Evolutionary conservation across 2,329 filamentous ascomycete genomes (phyloP).

Genomic region (Pseudocercospora pini-densiflorae): DNA sequence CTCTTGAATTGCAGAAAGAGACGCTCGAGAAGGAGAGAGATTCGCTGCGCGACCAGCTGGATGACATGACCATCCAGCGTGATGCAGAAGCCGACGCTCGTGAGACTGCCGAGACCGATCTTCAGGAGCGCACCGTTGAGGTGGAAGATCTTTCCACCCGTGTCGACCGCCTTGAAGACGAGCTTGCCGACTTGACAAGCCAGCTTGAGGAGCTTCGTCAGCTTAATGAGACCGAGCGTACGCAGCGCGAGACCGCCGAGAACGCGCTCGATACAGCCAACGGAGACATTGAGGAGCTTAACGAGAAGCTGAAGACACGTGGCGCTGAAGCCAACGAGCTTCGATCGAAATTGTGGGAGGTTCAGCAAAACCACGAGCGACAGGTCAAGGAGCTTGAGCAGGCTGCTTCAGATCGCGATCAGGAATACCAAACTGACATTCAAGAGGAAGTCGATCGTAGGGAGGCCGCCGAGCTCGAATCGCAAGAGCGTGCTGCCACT

Average conservation of each 20-base stretch:
- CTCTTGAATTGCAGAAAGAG: slow-evolving; percentile 45
- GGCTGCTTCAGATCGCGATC: slow-evolving; percentile 44
- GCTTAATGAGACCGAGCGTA: slow-evolving; percentile 47
- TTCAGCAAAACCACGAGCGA: slow-evolving; percentile 48
- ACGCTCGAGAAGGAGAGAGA: slow-evolving; percentile 45
- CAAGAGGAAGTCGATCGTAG: slow-evolving; percentile 45
- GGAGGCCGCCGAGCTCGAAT: slow-evolving; percentile 43
- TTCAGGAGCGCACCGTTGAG: slow-evolving; percentile 43
- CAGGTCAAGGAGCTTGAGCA: slow-evolving; percentile 46
- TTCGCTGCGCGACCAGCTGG: slow-evolving; percentile 38
- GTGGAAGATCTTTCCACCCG: slow-evolving; percentile 45
- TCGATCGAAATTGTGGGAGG: slow-evolving; percentile 52
- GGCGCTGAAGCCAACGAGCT: slow-evolving; percentile 54
- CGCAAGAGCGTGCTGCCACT: slow-evolving; percentile 40
- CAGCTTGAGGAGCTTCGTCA: slow-evolving; percentile 45
- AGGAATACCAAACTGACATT: slow-evolving; percentile 45
- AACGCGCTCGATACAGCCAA: slow-evolving; percentile 49
- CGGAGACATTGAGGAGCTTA: slow-evolving; percentile 46
- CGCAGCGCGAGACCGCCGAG: slow-evolving; percentile 51
- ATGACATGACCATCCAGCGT: slow-evolving; percentile 41
- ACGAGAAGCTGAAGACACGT: slow-evolving; percentile 45
- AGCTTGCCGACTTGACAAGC: slow-evolving; percentile 35
- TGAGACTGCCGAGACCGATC: slow-evolving; percentile 43
- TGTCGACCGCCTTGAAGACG: slow-evolving; percentile 40
- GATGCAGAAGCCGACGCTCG: slow-evolving; percentile 40